Evolutionary conservation across 768 basidiomycete genomes (phyloP).

Genomic region (Hydnomerulius pinastri): DNA sequence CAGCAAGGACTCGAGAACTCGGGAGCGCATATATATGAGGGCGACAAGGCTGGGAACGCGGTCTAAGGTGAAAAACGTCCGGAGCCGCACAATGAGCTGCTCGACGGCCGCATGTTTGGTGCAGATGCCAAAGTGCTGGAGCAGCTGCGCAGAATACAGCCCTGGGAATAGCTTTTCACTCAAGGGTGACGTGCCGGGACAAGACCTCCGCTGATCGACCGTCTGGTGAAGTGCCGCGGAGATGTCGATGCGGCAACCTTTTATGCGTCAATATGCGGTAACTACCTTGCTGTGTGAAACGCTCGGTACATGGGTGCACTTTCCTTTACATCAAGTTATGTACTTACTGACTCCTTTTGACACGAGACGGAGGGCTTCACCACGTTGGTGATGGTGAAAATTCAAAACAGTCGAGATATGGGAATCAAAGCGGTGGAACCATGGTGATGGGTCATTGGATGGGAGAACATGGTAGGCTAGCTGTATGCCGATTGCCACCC

Average conservation of each 20-base stretch:
- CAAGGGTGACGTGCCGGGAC: neutral
- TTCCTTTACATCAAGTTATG: neutral
- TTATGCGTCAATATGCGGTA: too few species aligned
- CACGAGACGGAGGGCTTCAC: neutral
- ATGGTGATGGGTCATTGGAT: neutral
- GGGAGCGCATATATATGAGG: too few species aligned
- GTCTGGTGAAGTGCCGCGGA: constrained; percentile 8
- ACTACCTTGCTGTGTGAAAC: neutral
- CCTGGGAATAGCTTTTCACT: neutral
- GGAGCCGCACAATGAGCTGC: too few species aligned
- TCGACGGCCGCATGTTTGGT: too few species aligned
- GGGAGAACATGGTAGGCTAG: neutral
- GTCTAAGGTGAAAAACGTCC: too few species aligned
- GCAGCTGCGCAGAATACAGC: neutral
- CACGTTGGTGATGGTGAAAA: neutral
- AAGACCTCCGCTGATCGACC: neutral
- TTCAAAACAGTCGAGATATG: neutral
- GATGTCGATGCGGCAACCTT: too few species aligned
- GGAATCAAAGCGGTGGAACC: neutral
- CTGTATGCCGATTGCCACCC: neutral
- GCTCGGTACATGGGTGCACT: neutral
- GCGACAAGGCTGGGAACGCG: too few species aligned
- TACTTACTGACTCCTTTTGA: neutral
- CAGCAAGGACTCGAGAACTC: too few species aligned
- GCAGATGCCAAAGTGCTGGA: too few species aligned